Percentiles rank a stretch among this genome's conserved stretches.
phyloP scores from a whole-genome alignment of 768 basidiomycete species.

The Termitomyces sp. region DNA sequence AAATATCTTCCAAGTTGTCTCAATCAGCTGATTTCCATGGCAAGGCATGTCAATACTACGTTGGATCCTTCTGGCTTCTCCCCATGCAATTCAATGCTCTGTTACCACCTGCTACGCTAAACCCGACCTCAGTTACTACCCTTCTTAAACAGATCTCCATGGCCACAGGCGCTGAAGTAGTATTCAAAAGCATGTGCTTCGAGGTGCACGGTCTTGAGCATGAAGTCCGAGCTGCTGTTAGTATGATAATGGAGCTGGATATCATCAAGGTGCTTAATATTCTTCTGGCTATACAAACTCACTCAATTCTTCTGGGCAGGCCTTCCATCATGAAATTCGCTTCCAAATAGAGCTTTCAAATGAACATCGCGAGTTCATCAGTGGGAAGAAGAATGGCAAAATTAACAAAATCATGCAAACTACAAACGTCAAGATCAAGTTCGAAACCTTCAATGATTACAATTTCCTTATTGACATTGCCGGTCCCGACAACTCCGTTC shows the following conservation, averaged over 20 bases:
- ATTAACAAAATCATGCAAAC: constrained; percentile 99
- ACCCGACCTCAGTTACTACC: constrained; percentile 75
- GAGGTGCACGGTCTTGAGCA: constrained; percentile 94
- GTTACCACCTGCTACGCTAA: constrained; percentile 76
- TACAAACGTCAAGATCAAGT: constrained; percentile 96
- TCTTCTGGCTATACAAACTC: background rate
- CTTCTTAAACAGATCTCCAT: constrained; percentile 85
- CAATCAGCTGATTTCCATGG: background rate
- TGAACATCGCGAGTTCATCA: constrained; percentile 98
- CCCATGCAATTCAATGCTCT: constrained; percentile 92
- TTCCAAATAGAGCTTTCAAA: constrained; percentile 98
- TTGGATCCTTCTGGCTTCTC: constrained; percentile 96
- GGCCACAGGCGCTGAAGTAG: constrained; percentile 86
- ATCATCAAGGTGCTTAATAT: constrained; percentile 69
- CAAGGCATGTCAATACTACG: constrained; percentile 92
- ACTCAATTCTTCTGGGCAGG: constrained; percentile 33
- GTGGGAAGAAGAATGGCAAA: constrained; percentile 99
- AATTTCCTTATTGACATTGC: constrained; percentile 93
- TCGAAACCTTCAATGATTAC: constrained; percentile 96
- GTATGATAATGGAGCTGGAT: constrained; percentile 85
- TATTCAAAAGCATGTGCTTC: constrained; percentile 96
- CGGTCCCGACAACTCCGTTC: constrained; percentile 76
- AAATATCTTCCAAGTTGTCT: background rate
- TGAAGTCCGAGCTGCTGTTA: constrained; percentile 82
- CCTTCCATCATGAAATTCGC: constrained; percentile 95